Conservation (phyloP, 768 basidiomycete genomes). For the Cystofilobasidium ferigula region DNA sequence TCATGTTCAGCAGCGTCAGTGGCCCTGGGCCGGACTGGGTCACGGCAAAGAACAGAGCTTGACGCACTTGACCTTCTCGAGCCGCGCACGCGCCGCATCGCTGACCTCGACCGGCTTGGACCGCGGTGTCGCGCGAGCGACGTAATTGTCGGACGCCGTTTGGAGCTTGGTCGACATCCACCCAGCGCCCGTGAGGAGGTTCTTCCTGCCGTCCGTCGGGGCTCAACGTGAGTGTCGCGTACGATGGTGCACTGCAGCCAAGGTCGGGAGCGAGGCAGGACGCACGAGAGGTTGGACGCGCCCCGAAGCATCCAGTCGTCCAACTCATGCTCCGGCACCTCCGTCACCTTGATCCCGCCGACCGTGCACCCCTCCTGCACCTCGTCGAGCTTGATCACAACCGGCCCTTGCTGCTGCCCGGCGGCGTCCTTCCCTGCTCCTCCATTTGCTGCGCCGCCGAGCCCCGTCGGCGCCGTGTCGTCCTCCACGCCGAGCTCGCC, state of each 20-base stretch:
- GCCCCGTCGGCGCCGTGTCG: no score
- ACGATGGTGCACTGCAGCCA: not conserved
- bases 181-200: constrained; percentile 7
- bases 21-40: not conserved
- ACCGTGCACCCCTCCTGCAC: not conserved
- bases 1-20: not conserved
- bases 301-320: constrained; percentile 24
- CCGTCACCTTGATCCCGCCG: constrained; percentile 18
- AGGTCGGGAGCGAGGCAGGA: not conserved
- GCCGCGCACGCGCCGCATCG: not conserved
- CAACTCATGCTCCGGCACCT: constrained; percentile 15
- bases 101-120: constrained; percentile 8
- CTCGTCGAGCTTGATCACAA: not conserved
- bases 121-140: constrained; percentile 14
- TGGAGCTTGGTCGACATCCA: not conserved
- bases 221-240: not conserved
- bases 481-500: not conserved
- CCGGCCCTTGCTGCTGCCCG: constrained; percentile 4
- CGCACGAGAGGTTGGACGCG: constrained; percentile 11
- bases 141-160: constrained; percentile 7
- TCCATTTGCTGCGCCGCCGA: no score
- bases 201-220: not conserved
- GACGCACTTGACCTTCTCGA: constrained; percentile 15
- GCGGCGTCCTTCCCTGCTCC: not conserved
- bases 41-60: not conserved